These are phyloP conservation scores for Lactarius quietus DNA, from an alignment of 768 basidiomycete species.

Conservation along the genomic window DNA sequence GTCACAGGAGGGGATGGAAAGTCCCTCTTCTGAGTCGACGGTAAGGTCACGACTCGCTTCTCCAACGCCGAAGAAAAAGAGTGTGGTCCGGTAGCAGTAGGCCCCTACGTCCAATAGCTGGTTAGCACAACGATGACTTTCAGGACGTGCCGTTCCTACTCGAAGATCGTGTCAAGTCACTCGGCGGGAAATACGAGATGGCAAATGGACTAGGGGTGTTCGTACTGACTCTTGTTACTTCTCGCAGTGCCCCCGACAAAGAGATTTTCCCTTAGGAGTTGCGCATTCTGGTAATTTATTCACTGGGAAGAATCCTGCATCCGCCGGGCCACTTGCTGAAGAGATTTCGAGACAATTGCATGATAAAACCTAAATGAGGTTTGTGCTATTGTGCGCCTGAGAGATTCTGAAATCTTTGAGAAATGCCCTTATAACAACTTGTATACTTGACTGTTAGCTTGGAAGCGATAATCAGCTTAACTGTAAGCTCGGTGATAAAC, in stretches of 20 bases:
- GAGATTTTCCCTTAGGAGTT: constrained; percentile 38
- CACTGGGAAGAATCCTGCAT: constrained; percentile 75
- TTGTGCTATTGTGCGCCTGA: neutral
- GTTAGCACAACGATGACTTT: neutral
- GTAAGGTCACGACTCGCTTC: constrained; percentile 59
- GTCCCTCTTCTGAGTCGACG: constrained; percentile 65
- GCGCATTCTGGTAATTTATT: constrained; percentile 56
- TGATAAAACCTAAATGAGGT: constrained; percentile 15
- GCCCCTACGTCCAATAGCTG: neutral
- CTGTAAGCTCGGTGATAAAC: neutral
- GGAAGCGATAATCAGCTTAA: neutral
- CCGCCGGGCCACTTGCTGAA: constrained; percentile 53
- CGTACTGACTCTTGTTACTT: constrained; percentile 31
- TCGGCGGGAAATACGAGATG: constrained; percentile 67
- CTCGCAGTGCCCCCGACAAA: neutral
- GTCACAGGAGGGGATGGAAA: constrained; percentile 55
- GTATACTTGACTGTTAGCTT: neutral
- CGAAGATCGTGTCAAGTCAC: constrained; percentile 57
- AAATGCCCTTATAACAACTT: neutral
- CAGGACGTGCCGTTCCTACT: constrained; percentile 68
- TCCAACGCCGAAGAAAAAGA: constrained; percentile 65
- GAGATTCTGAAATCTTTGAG: neutral
- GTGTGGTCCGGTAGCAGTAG: constrained; percentile 38
- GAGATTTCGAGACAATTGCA: constrained; percentile 52
- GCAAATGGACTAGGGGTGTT: constrained; percentile 50